phyloP scores from a whole-genome alignment of 2,329 filamentous ascomycete genomes.

The Monascus ruber region DNA sequence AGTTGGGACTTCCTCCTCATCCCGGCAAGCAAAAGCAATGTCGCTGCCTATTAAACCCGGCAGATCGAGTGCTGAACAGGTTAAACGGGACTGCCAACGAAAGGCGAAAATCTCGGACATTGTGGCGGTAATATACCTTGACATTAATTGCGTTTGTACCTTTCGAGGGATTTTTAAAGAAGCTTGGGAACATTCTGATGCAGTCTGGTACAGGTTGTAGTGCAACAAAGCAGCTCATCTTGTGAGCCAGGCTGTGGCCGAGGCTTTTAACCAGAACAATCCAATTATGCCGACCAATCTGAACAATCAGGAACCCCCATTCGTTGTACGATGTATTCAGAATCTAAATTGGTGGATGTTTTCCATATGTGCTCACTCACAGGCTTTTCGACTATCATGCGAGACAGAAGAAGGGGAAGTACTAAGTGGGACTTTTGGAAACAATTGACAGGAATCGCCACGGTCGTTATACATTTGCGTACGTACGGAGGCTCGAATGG shows the following conservation, averaged over 20 bases:
- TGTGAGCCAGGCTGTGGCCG: neutral
- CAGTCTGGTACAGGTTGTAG: neutral
- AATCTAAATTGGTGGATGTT: slow-evolving; percentile 15
- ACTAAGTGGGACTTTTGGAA: slow-evolving; percentile 8
- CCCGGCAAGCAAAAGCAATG: no score
- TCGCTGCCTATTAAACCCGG: no score
- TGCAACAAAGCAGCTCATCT: neutral
- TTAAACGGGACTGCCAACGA: neutral
- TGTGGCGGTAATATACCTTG: slow-evolving; percentile 10
- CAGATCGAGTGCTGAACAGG: no score
- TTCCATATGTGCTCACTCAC: slow-evolving; percentile 15
- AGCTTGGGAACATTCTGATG: neutral
- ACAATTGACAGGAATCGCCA: slow-evolving; percentile 7
- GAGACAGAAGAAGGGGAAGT: slow-evolving; percentile 1
- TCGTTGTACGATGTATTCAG: slow-evolving; percentile 2
- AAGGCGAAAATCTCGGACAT: slow-evolving; percentile 1
- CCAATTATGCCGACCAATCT: neutral
- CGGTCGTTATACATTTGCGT: slow-evolving; percentile 17
- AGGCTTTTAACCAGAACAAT: neutral
- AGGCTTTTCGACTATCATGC: slow-evolving; percentile 12
- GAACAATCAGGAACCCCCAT: neutral
- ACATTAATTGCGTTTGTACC: slow-evolving; percentile 8
- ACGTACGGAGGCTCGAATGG: slow-evolving; percentile 15
- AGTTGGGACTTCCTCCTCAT: no score
- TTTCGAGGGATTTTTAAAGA: neutral